Evolutionary conservation across 495 filamentous ascomycete genomes (phyloP).

Genomic region (Barbatosphaeria neglecta): DNA sequence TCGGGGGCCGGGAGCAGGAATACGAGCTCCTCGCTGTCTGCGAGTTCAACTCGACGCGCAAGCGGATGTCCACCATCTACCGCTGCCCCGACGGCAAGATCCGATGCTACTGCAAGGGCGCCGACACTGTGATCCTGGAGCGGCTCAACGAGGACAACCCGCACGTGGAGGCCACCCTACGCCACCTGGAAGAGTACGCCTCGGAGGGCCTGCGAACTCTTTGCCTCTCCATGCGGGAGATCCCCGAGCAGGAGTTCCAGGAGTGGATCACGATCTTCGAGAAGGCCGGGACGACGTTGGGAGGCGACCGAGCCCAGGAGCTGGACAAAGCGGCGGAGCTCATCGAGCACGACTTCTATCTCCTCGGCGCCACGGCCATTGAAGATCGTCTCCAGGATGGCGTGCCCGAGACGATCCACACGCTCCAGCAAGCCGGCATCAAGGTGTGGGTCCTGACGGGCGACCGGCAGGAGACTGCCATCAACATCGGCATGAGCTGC

Average conservation of each 20-base stretch:
- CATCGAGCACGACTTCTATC: slow-evolving; percentile 81
- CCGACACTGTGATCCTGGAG: slow-evolving; percentile 94
- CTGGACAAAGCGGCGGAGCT: slow-evolving; percentile 95
- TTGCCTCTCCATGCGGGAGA: slow-evolving; percentile 88
- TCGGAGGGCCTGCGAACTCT: slow-evolving; percentile 91
- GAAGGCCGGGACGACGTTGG: slow-evolving; percentile 79
- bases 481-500: slow-evolving; percentile 99
- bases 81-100: slow-evolving; percentile 94
- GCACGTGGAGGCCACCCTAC: slow-evolving; percentile 72
- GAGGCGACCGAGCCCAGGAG: slow-evolving; percentile 85
- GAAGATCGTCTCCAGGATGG: slow-evolving; percentile 96
- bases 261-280: slow-evolving; percentile 85
- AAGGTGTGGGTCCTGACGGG: slow-evolving; percentile 99
- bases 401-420: slow-evolving; percentile 97
- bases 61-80: slow-evolving; percentile 96
- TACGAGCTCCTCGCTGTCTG: slow-evolving; percentile 93
- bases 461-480: slow-evolving; percentile 96
- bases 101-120: slow-evolving; percentile 87
- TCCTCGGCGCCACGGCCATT: slow-evolving; percentile 93
- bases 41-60: slow-evolving; percentile 97
- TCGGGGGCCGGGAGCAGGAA: slow-evolving; percentile 57
- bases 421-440: slow-evolving; percentile 90
- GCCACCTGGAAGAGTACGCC: slow-evolving; percentile 96
- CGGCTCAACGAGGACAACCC: slow-evolving; percentile 70
- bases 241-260: slow-evolving; percentile 81